phyloP scores from a whole-genome alignment of 495 filamentous ascomycete species.

The Venustampulla echinocandica region DNA sequence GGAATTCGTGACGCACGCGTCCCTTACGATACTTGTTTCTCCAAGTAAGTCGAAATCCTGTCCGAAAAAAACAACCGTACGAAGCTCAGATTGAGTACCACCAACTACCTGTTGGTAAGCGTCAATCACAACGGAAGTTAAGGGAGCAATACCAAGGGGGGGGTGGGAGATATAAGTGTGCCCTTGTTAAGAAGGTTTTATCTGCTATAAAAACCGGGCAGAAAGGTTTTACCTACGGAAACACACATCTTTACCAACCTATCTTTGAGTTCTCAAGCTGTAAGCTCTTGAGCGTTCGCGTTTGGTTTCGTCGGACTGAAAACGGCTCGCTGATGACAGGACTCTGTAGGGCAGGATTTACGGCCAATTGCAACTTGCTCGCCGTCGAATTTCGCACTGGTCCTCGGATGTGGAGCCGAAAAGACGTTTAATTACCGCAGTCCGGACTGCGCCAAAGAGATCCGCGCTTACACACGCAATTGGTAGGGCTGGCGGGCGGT shows the following conservation, averaged over 20 bases:
- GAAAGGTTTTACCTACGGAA: slow-evolving; percentile 1
- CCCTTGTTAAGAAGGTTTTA: slow-evolving; percentile 5
- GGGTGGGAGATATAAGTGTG: slow-evolving; percentile 4
- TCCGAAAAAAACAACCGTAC: slow-evolving; percentile 2
- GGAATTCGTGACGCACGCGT: background rate
- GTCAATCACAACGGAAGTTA: slow-evolving; percentile 5
- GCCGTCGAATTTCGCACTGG: slow-evolving; percentile 44
- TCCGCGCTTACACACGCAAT: slow-evolving; percentile 31
- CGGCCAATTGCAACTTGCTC: slow-evolving; percentile 47
- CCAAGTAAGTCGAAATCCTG: slow-evolving; percentile 2
- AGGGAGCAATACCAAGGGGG: slow-evolving; percentile 3
- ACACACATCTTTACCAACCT: slow-evolving; percentile 1
- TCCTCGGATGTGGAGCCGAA: slow-evolving; percentile 39
- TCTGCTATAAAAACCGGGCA: slow-evolving; percentile 4
- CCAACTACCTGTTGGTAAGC: slow-evolving; percentile 3
- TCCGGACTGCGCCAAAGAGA: slow-evolving; percentile 33
- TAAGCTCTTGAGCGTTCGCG: background rate
- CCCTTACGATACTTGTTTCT: slow-evolving; percentile 4
- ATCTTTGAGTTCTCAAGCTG: slow-evolving; percentile 19
- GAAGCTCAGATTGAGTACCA: slow-evolving; percentile 5
- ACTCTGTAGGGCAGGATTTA: slow-evolving; percentile 28
- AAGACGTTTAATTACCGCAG: slow-evolving; percentile 46
- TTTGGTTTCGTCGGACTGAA: background rate
- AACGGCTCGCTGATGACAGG: slow-evolving; percentile 3
- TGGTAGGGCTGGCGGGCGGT: slow-evolving; percentile 33